A percentile compares a stretch with the other conserved stretches of the same genome.
phyloP scores from a whole-genome alignment of 345 rosid genomes.

The Camelina neglecta region DNA sequence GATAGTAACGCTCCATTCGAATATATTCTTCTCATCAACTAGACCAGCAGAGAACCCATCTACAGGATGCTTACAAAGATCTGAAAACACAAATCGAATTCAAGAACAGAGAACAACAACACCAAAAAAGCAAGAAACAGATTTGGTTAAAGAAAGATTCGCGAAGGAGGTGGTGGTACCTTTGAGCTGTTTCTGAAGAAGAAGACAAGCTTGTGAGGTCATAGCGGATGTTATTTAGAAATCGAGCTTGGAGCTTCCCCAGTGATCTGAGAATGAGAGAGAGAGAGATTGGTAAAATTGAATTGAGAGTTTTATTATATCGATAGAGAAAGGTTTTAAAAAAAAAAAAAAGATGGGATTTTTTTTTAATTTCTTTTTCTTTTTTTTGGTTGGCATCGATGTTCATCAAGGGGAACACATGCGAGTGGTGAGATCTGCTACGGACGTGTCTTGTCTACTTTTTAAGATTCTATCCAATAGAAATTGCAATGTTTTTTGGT shows the following conservation, averaged over 20 bases:
- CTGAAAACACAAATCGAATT: constrained; percentile 51
- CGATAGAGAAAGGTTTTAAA: constrained; percentile 32
- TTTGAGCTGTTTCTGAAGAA: constrained; percentile 93
- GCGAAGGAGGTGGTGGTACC: constrained; percentile 41
- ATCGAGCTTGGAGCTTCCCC: constrained; percentile 19
- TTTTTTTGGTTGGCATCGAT: constrained; percentile 3
- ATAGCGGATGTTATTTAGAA: constrained; percentile 36
- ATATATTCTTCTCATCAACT: constrained; percentile 87
- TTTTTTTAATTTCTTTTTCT: not conserved
- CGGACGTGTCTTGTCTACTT: constrained; percentile 19
- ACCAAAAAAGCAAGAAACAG: not conserved
- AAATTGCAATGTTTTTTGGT: not conserved
- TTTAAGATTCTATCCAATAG: constrained; percentile 10
- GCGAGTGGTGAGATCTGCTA: constrained; percentile 22
- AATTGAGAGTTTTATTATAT: constrained; percentile 36
- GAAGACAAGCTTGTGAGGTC: constrained; percentile 83
- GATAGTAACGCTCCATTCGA: constrained; percentile 94
- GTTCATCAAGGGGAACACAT: constrained; percentile 40
- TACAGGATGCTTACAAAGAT: constrained; percentile 96
- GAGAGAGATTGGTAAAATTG: constrained; percentile 10
- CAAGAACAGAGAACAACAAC: not conserved
- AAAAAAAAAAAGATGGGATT: constrained; percentile 5
- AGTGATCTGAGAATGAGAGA: constrained; percentile 10
- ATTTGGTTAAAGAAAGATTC: constrained; percentile 27
- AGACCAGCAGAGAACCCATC: constrained; percentile 98